These are phyloP conservation scores for Gardenia jasminoides DNA, from an alignment of 257 asterid genomes.

Conservation along the genomic window DNA sequence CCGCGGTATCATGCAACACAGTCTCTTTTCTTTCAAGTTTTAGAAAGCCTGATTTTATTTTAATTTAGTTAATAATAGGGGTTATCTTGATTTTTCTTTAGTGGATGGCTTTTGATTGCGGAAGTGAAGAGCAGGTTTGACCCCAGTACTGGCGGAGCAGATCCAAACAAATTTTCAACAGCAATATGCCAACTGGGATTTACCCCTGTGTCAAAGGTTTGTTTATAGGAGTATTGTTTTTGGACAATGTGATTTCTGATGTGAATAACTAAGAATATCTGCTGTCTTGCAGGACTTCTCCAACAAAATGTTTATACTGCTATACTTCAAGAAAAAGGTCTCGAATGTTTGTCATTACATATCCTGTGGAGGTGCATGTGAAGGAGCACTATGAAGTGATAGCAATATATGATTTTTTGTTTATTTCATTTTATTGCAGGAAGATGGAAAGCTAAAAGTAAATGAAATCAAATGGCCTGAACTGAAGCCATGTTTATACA, in stretches of 20 bases:
- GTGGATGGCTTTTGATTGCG: conserved; percentile 98
- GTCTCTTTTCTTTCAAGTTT: conserved; percentile 11
- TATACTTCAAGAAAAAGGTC: conserved; percentile 82
- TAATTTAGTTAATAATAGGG: conserved; percentile 14
- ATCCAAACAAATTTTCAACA: conserved; percentile 55
- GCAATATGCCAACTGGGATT: conserved; percentile 82
- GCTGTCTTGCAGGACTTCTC: conserved; percentile 76
- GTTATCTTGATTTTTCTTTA: conserved; percentile 25
- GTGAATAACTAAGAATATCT: conserved; percentile 20
- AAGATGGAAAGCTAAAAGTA: conserved; percentile 33
- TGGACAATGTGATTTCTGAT: background rate
- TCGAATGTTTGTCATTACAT: background rate
- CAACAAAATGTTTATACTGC: conserved; percentile 81
- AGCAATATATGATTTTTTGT: background rate
- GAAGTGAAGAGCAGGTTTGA: conserved; percentile 96
- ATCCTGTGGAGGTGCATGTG: background rate
- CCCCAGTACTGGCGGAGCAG: conserved; percentile 88
- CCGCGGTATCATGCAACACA: conserved; percentile 42
- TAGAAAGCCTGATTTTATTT: background rate
- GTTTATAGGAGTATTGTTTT: background rate
- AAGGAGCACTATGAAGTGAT: background rate
- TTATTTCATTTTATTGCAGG: conserved; percentile 36
- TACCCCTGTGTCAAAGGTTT: conserved; percentile 62
- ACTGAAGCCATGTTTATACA: conserved; percentile 79
- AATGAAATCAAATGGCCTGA: conserved; percentile 67